These are phyloP conservation scores for Microsporum canis DNA, from an alignment of 2,329 filamentous ascomycete species.

Conservation along the genomic window DNA sequence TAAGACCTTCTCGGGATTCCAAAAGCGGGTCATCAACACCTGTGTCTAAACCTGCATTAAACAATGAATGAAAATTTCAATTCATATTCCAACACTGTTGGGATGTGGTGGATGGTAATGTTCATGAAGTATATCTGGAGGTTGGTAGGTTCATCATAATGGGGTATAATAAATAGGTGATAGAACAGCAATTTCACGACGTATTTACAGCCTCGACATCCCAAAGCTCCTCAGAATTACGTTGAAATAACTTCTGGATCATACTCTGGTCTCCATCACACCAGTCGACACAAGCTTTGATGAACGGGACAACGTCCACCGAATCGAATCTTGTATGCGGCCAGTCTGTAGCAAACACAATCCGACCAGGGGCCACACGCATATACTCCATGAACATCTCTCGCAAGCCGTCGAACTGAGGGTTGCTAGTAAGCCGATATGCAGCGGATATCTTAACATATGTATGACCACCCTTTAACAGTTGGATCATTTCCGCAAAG, in stretches of 20 bases:
- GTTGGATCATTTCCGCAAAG: slow-evolving; percentile 38
- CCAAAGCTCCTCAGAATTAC: slow-evolving; percentile 46
- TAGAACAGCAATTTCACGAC: neutral
- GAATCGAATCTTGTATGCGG: slow-evolving; percentile 52
- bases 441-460: slow-evolving; percentile 50
- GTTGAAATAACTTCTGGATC: slow-evolving; percentile 42
- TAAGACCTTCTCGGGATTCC: neutral
- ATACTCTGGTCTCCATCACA: slow-evolving; percentile 38
- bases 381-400: slow-evolving; percentile 42
- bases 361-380: slow-evolving; percentile 32
- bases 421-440: slow-evolving; percentile 43
- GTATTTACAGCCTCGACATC: slow-evolving; percentile 14
- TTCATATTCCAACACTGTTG: neutral
- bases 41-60: neutral
- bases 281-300: slow-evolving; percentile 44
- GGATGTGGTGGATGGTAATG: neutral
- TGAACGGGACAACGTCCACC: slow-evolving; percentile 45
- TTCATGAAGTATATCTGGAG: neutral
- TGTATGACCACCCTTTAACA: slow-evolving; percentile 39
- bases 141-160: neutral
- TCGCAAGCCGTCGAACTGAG: slow-evolving; percentile 37
- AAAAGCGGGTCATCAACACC: neutral
- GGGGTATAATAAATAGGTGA: no score
- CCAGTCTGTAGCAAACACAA: slow-evolving; percentile 54
- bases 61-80: neutral